phyloP scores from a whole-genome alignment of 371 early-diverging fungal genomes.

The Mortierella sp. region DNA sequence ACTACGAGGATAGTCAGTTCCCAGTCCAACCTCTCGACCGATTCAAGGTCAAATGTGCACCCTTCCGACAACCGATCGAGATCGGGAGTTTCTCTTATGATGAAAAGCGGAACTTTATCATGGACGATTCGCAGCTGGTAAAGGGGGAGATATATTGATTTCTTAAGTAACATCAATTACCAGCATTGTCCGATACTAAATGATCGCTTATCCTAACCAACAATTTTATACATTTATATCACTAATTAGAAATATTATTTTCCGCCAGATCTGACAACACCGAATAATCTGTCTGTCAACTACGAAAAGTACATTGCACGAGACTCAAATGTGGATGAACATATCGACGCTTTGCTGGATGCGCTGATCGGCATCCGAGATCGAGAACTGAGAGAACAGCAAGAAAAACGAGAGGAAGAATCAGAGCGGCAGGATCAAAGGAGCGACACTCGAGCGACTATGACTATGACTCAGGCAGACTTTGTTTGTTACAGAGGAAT shows the following conservation, averaged over 20 bases:
- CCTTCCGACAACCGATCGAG: constrained; percentile 81
- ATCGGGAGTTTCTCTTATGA: constrained; percentile 83
- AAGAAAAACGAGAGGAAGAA: constrained; percentile 17
- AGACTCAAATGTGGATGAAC: constrained; percentile 71
- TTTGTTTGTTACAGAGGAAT: constrained; percentile 82
- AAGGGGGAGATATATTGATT: not conserved
- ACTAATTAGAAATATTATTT: constrained; percentile 84
- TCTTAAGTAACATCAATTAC: not conserved
- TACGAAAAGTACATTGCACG: constrained; percentile 74
- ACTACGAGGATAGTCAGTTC: constrained; percentile 27
- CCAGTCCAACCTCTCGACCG: constrained; percentile 57
- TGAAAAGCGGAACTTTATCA: constrained; percentile 65
- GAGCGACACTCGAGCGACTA: too few relatives aligned
- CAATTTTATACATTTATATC: too few relatives aligned
- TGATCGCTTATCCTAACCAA: too few relatives aligned
- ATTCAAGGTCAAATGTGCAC: constrained; percentile 65
- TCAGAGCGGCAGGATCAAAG: not conserved
- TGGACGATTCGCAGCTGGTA: constrained; percentile 79
- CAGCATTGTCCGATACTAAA: too few relatives aligned
- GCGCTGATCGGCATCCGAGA: constrained; percentile 61
- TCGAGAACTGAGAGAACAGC: not conserved
- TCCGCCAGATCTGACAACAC: constrained; percentile 63
- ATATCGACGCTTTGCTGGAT: constrained; percentile 83
- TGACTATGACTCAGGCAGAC: constrained; percentile 33
- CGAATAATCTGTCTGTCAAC: constrained; percentile 67